phyloP scores from a whole-genome alignment of 495 filamentous ascomycete genomes.

The Neurospora sp. region DNA sequence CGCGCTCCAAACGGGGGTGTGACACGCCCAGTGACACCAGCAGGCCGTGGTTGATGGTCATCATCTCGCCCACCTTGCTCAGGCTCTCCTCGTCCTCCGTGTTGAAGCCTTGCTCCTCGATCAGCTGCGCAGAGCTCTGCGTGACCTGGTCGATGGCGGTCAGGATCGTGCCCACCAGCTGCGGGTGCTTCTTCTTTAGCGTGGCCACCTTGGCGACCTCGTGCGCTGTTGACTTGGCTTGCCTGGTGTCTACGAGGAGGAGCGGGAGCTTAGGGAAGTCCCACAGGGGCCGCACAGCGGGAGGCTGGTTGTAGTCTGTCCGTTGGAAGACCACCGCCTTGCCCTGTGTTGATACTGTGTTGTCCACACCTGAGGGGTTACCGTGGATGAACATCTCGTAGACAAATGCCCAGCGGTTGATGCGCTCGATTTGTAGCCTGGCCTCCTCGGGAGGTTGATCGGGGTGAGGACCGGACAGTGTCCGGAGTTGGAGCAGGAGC shows the following conservation, averaged over 20 bases:
- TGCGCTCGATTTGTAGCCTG: slow-evolving; percentile 76
- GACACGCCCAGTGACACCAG: slow-evolving; percentile 84
- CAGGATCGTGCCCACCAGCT: slow-evolving; percentile 66
- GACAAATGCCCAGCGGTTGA: slow-evolving; percentile 96
- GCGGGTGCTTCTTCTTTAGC: slow-evolving; percentile 57
- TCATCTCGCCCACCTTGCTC: slow-evolving; percentile 67
- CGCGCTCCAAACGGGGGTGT: slow-evolving; percentile 83
- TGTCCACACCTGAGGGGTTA: slow-evolving; percentile 92
- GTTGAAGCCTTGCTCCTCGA: slow-evolving; percentile 55
- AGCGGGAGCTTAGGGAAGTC: slow-evolving; percentile 86
- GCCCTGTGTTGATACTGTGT: slow-evolving; percentile 87
- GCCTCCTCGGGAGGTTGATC: slow-evolving; percentile 79
- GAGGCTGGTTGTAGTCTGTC: slow-evolving; percentile 65
- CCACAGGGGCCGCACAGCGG: slow-evolving; percentile 62
- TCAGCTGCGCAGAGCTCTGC: slow-evolving; percentile 58
- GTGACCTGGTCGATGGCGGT: slow-evolving; percentile 78
- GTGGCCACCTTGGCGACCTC: slow-evolving; percentile 80
- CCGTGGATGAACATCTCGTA: slow-evolving; percentile 95
- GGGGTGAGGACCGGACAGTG: slow-evolving; percentile 76
- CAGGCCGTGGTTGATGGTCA: slow-evolving; percentile 87
- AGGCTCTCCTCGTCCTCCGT: slow-evolving; percentile 46
- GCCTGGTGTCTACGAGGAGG: slow-evolving; percentile 77
- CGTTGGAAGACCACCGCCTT: slow-evolving; percentile 89
- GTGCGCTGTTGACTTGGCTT: slow-evolving; percentile 66
- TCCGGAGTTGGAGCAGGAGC: slow-evolving; percentile 76